Conservation (phyloP, 768 basidiomycete species). For the Mrakia gelida region DNA sequence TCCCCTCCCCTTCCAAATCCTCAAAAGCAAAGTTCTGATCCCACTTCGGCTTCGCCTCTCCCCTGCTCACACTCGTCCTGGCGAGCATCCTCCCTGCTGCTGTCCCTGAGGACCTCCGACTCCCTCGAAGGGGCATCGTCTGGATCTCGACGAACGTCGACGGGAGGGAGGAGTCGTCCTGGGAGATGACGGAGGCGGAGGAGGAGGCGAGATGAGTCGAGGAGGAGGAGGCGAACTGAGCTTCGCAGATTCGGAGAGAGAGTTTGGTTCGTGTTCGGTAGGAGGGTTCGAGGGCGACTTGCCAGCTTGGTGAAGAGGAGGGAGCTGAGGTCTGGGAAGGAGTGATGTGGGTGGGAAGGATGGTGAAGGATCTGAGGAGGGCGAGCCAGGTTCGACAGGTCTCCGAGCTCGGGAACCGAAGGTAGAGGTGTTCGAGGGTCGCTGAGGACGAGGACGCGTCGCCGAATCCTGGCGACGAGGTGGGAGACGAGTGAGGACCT, state of each 20-base stretch:
- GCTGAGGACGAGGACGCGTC: not conserved
- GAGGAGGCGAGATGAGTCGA: constrained; percentile 50
- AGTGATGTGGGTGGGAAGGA: constrained; percentile 62
- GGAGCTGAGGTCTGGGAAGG: constrained; percentile 14
- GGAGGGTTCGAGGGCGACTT: constrained; percentile 2
- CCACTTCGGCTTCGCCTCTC: not conserved
- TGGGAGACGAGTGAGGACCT: constrained; percentile 32
- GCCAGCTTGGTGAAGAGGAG: not conserved
- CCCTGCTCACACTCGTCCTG: not conserved
- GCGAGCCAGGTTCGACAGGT: constrained; percentile 69
- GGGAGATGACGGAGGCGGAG: not conserved
- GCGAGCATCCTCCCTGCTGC: constrained; percentile 8
- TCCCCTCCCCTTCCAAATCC: not conserved
- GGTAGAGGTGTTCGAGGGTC: constrained; percentile 66
- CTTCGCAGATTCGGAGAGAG: constrained; percentile 1
- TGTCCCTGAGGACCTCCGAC: not conserved
- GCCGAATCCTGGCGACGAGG: constrained; percentile 46
- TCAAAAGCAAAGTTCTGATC: constrained; percentile 12
- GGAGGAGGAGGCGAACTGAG: constrained; percentile 48
- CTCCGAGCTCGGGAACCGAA: constrained; percentile 65
- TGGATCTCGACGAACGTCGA: constrained; percentile 17
- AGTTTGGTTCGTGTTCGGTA: constrained; percentile 1
- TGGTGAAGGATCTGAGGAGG: constrained; percentile 72
- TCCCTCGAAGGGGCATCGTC: not conserved
- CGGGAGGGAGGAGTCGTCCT: not conserved